Conservation (phyloP, 2,329 filamentous ascomycete species). For the Dactylellina haptotyla region DNA sequence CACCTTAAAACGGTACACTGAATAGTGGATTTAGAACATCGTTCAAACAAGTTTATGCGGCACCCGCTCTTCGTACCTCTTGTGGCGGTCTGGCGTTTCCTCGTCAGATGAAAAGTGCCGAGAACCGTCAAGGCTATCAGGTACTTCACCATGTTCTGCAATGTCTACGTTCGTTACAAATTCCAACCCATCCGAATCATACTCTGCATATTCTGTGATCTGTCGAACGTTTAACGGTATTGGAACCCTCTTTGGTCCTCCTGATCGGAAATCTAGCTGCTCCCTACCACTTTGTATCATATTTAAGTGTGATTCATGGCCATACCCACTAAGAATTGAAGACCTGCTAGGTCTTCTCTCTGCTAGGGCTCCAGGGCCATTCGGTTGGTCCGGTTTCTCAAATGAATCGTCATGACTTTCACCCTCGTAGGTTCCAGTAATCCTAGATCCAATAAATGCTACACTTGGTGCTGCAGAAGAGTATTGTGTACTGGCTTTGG, state of each 20-base stretch:
- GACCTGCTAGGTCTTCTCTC: too few relatives aligned
- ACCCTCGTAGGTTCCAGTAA: not conserved
- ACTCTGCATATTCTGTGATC: slow-evolving; percentile 28
- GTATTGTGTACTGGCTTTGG: not conserved
- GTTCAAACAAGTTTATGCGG: slow-evolving; percentile 27
- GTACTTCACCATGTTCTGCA: not conserved
- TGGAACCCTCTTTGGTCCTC: not conserved
- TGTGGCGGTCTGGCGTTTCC: not conserved
- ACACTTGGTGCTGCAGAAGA: not conserved
- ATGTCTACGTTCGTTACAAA: not conserved
- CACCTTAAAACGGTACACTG: too few relatives aligned
- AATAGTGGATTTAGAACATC: not conserved
- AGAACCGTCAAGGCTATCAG: not conserved
- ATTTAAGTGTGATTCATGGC: too few relatives aligned
- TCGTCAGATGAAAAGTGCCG: slow-evolving; percentile 11
- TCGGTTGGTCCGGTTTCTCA: not conserved
- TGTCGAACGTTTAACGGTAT: slow-evolving; percentile 4
- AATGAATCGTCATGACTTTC: not conserved
- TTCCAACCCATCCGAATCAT: slow-evolving; percentile 30
- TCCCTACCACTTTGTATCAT: too few relatives aligned
- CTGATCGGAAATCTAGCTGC: not conserved
- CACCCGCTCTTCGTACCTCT: slow-evolving; percentile 6
- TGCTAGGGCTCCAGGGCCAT: not conserved
- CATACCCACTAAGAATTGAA: too few relatives aligned
- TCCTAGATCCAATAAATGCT: not conserved